Base-by-base conservation (phyloP, 305 asterid genomes). In the Plantago lanceolata region DNA sequence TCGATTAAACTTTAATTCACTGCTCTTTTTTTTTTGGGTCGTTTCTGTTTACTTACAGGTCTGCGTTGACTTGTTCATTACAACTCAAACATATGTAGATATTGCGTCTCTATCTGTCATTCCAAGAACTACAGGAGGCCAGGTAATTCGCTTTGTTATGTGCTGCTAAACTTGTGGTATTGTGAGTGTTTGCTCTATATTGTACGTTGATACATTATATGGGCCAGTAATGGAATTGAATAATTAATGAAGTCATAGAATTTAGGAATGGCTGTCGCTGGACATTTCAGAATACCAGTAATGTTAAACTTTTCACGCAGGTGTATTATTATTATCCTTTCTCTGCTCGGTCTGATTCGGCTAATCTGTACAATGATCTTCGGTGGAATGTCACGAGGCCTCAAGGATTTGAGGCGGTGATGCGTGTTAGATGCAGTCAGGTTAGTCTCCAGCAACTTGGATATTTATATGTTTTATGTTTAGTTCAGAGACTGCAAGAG, bases 401-500 rank as follows among this genome's bases (percentile, higher is more conserved):
- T 20, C 97, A 94, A 83, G 99, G 97, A 64, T 86, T 88, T 75
- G 99, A 94, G 80, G 96, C 99, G 17, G 99, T 94, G 70, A 94
- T 94, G 99, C 99, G 99, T 75, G 97, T 94, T 65, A 86, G 99
- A 76, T 88, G 99, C 85, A 94, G 99, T 84, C 90, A 86, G 94
- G 99, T 88, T 75, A 71, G 75, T 69, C 67, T 68, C 58, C 64
- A 15, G 26, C 54, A 52, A 52, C 73, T 65, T 48, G 29, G 40
- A 24, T 67, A 43, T 44, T 73, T 13, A 20, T 31, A 49, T 45
- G 58, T 67, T 62, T 62, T 70, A 47, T 61, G 28, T 64, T 59
- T 67, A 58, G 18, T 66, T 62, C 53, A 55, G 43, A 6, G 11
- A 54, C 18, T 6, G 60, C 19, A 11, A 6, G 60, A 55, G 18